These are phyloP conservation scores for Pleurotus citrinopileatus DNA, from an alignment of 768 basidiomycete species.

Conservation along the genomic window DNA sequence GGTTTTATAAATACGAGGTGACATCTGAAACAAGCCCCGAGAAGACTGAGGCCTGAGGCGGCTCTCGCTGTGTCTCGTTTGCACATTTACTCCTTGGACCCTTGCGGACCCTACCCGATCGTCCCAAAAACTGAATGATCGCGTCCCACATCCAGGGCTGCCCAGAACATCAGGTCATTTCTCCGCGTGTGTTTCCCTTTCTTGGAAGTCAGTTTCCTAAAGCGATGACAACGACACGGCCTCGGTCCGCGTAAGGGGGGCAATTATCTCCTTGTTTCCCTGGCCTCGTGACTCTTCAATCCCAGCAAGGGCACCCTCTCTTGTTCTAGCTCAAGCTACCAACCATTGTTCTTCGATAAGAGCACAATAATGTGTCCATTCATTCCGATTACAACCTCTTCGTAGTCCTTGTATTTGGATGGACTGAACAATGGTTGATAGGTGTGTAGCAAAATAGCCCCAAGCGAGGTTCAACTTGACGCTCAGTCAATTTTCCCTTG, in stretches of 20 bases:
- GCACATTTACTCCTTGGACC: background rate
- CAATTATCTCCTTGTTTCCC: background rate
- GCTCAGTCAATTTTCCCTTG: too few species aligned
- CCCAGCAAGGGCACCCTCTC: background rate
- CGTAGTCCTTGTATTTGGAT: background rate
- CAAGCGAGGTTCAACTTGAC: too few species aligned
- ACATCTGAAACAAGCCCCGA: background rate
- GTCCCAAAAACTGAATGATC: background rate
- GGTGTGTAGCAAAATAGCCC: too few species aligned
- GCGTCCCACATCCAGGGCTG: constrained; percentile 1
- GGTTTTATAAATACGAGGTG: background rate
- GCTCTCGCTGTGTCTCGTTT: background rate
- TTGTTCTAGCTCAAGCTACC: background rate
- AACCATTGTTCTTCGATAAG: background rate
- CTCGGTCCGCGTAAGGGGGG: background rate
- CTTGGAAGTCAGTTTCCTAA: background rate
- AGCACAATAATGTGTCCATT: background rate
- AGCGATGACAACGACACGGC: background rate
- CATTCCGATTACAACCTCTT: background rate
- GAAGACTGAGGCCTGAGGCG: background rate
- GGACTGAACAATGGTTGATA: background rate
- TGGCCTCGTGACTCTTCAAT: background rate
- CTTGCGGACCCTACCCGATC: background rate
- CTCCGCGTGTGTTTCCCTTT: constrained; percentile 2
- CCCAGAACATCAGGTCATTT: background rate